Conservation (phyloP, 2,329 filamentous ascomycete genomes). For the Ampelomyces quisqualis region DNA sequence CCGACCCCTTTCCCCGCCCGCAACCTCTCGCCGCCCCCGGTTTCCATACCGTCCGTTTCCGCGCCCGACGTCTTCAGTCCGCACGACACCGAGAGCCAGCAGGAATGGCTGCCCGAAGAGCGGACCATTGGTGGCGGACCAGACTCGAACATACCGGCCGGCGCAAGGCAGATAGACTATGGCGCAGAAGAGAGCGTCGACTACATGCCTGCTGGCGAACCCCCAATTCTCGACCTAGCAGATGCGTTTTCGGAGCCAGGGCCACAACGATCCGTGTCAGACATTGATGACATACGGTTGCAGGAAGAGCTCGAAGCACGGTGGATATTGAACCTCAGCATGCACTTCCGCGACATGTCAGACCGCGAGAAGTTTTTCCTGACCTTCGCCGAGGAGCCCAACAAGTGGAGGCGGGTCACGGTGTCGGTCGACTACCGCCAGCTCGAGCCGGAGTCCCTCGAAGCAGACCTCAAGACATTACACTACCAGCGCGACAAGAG, state of each 20-base stretch:
- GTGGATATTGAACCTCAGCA: conserved; percentile 97
- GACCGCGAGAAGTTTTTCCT: conserved; percentile 97
- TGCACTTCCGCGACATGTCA: conserved; percentile 94
- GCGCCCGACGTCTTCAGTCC: conserved; percentile 43
- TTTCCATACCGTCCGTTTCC: conserved; percentile 43
- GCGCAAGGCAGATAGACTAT: conserved; percentile 40
- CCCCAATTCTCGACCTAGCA: conserved; percentile 30
- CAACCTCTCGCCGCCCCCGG: conserved; percentile 44
- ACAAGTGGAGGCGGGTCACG: conserved; percentile 82
- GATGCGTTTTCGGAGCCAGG: conserved; percentile 36
- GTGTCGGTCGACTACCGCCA: conserved; percentile 90
- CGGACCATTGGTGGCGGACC: conserved; percentile 36
- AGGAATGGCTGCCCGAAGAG: conserved; percentile 20
- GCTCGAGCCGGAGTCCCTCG: conserved; percentile 76
- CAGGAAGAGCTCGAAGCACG: conserved; percentile 79
- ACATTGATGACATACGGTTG: conserved; percentile 61
- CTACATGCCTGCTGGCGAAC: conserved; percentile 20
- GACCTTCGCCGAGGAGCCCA: conserved; percentile 80
- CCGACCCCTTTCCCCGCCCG: conserved; percentile 60
- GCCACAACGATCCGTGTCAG: conserved; percentile 36
- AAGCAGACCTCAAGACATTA: conserved; percentile 75
- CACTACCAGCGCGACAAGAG: conserved; percentile 90
- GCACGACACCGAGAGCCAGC: conserved; percentile 26
- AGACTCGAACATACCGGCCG: conserved; percentile 25
- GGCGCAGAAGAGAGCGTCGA: conserved; percentile 27